phyloP scores from a whole-genome alignment of 23 red algal genomes.

The Agarophyton chilense region DNA sequence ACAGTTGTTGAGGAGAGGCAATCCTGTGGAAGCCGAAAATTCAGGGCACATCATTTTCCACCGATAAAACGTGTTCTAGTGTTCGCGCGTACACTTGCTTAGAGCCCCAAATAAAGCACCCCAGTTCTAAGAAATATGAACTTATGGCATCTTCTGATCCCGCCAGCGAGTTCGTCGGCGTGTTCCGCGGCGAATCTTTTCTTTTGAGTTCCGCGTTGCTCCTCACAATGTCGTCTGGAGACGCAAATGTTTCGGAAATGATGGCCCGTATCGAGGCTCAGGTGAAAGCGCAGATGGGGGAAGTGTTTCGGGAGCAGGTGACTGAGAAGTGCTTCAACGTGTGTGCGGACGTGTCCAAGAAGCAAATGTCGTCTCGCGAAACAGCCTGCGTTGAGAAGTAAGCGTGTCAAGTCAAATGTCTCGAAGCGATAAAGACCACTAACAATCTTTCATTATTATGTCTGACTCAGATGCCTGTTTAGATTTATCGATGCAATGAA shows the following conservation, averaged over 20 bases:
- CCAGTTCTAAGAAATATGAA: no score
- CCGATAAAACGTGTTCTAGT: no score
- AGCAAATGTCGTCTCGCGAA: conserved; percentile 60
- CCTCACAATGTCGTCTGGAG: neutral
- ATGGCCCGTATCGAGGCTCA: conserved; percentile 74
- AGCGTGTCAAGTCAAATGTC: neutral
- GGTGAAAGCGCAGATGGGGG: conserved; percentile 58
- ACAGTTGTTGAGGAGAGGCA: no score
- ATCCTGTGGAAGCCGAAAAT: no score
- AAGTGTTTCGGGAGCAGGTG: conserved; percentile 70
- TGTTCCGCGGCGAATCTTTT: no score
- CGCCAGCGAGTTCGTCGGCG: no score
- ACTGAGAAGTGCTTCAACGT: conserved; percentile 73
- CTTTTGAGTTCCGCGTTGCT: no score
- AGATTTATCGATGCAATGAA: conserved; percentile 78
- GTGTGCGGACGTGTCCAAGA: conserved; percentile 48
- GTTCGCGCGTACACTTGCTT: no score
- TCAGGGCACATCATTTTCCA: no score
- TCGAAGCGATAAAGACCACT: neutral
- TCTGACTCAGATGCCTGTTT: conserved; percentile 30
- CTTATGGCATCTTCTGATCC: no score
- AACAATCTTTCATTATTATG: neutral
- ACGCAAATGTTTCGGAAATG: conserved; percentile 28
- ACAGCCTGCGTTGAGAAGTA: conserved; percentile 68
- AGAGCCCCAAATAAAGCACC: no score